A percentile compares a stretch with the other conserved stretches of the same genome.
These are phyloP conservation scores for Cystobasidium slooffiae DNA, from an alignment of 1,284 basidiomycete genomes.

Conservation along the genomic window DNA sequence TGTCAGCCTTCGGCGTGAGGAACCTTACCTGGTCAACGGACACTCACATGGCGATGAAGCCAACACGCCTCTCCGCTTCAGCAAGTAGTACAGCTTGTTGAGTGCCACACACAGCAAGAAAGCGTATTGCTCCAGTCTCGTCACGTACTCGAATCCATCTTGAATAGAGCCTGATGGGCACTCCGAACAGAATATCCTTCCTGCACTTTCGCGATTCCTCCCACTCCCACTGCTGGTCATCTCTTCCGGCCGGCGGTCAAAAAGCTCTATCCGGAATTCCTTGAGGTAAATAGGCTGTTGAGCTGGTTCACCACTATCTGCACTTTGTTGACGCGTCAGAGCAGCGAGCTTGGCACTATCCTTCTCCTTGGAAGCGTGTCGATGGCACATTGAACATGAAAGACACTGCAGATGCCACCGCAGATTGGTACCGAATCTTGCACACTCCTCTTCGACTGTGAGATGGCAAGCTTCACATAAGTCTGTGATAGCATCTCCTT, in stretches of 20 bases:
- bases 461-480: slow-evolving; percentile 84
- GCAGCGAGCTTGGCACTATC: slow-evolving; percentile 8
- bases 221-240: slow-evolving; percentile 2
- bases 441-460: slow-evolving; percentile 97
- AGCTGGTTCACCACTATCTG: slow-evolving; percentile 60
- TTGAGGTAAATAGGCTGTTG: slow-evolving; percentile 52
- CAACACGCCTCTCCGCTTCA: slow-evolving; percentile 90
- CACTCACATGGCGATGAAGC: slow-evolving; percentile 72
- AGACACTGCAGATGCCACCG: slow-evolving; percentile 96
- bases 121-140: slow-evolving; percentile 94
- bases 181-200: slow-evolving; percentile 73
- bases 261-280: slow-evolving; percentile 52
- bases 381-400: slow-evolving; percentile 78
- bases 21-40: background rate
- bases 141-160: slow-evolving; percentile 84
- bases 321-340: slow-evolving; percentile 23
- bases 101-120: slow-evolving; percentile 96
- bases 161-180: slow-evolving; percentile 61
- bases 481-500: slow-evolving; percentile 63
- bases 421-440: slow-evolving; percentile 87
- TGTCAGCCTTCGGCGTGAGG: background rate
- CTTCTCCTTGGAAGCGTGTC: slow-evolving; percentile 62
- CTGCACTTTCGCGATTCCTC: slow-evolving; percentile 46
- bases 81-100: slow-evolving; percentile 82
- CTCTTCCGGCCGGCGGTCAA: slow-evolving; percentile 47